Evolutionary conservation across 2,329 filamentous ascomycete genomes (phyloP), one percentile per base, ranked within the genome.

Genomic region (Diaporthe aspalathi): DNA sequence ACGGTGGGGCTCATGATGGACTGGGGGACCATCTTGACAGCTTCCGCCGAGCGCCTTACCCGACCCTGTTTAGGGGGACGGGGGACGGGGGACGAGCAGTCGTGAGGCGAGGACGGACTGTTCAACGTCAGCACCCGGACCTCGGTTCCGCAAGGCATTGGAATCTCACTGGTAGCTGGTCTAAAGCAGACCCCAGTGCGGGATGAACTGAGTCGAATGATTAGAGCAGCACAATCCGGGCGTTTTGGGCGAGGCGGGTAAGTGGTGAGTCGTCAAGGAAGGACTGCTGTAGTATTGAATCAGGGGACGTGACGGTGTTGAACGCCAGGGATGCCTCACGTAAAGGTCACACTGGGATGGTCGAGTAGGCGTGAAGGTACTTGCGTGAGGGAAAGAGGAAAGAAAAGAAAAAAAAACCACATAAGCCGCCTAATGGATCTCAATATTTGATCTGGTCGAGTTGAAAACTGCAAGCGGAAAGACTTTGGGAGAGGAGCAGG

Each of bases 101-200:
- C 49, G 60, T 32, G 57, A n/a, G 60, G n/a, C 60, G 43, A 63
- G 27, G 7, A 49, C 27, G 24, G 40, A 38, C 60, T 49, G 43
- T 29, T 63, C 14, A 14, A 35, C 35, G 60, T 63, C 60, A 63
- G 60, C 45, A 38, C 14, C 29, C 43, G 20, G 27, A 20, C 29
- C 20, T 14, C 49, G 43, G 22, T 5, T 27, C 43, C 5, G 49
- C 43, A 29, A 35, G 43, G 22, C 5, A 27, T 17, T 24, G 35
- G 12, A 17, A 49, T n/a, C 60, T 63, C 43, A 63, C 60, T 63
- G 29, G n/a, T 35, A 22, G 20, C 38, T 22, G 20, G 14, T 35
- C 27, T 35, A 20, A 45, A 35, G 17, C 2, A 6, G 12, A 38
- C 20, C 29, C 60, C 14, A 38, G 22, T 17, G 14, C 9, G 27